phyloP scores from a whole-genome alignment of 352 stramenopile species.

The Pythium phragmiticola region DNA sequence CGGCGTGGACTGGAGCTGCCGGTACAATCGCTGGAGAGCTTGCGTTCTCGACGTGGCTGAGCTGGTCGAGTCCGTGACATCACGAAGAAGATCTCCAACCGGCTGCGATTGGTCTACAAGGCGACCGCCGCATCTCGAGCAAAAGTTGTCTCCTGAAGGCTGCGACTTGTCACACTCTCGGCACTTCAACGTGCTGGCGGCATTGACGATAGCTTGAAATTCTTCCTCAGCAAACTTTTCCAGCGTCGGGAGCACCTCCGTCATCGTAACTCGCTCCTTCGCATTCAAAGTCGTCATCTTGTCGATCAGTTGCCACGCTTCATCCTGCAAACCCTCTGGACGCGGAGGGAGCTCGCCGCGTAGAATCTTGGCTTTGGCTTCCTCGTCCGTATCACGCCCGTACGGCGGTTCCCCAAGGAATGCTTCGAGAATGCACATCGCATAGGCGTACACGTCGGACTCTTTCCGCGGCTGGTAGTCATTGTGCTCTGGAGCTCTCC shows the following conservation, averaged over 20 bases:
- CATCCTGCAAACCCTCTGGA: constrained; percentile 8
- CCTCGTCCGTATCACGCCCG: background rate
- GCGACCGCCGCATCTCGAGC: background rate
- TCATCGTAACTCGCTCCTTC: constrained; percentile 9
- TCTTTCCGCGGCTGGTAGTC: constrained; percentile 1
- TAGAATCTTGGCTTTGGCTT: background rate
- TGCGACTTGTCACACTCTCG: background rate
- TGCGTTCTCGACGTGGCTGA: background rate
- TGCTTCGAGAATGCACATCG: constrained; percentile 47
- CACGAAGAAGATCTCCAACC: too few species aligned
- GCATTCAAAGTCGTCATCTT: constrained; percentile 5
- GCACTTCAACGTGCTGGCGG: background rate
- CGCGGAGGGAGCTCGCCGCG: background rate
- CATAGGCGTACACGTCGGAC: constrained; percentile 44
- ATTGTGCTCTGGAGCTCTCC: constrained; percentile 32
- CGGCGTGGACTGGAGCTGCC: background rate
- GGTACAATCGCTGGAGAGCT: background rate
- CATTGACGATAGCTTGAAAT: background rate
- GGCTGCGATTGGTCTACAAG: too few species aligned
- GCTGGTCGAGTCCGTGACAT: too few species aligned
- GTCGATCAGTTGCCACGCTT: constrained; percentile 18
- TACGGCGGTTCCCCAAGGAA: constrained; percentile 16
- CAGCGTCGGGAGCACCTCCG: background rate
- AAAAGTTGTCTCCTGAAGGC: background rate
- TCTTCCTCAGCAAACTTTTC: constrained; percentile 2